These are phyloP conservation scores for Exophiala spinifera DNA, from an alignment of 2,329 filamentous ascomycete species.

Conservation along the genomic window DNA sequence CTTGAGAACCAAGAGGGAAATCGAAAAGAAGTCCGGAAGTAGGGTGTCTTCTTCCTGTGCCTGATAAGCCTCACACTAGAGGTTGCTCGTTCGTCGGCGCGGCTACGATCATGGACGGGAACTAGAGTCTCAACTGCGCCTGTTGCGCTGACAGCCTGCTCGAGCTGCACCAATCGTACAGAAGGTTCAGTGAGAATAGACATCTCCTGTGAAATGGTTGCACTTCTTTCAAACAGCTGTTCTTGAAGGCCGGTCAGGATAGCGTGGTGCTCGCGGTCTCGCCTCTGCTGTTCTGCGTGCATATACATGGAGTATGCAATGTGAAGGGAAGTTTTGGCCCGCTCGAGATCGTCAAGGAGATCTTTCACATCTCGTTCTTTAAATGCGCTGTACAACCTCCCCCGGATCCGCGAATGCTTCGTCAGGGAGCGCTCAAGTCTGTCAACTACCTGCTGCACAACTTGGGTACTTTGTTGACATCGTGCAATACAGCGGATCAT, in stretches of 20 bases:
- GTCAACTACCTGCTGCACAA: conserved; percentile 1
- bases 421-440: conserved; percentile 8
- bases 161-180: background rate
- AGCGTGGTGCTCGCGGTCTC: conserved; percentile 1
- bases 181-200: background rate
- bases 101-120: too few species aligned
- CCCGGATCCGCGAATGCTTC: background rate
- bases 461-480: background rate
- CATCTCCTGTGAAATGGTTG: background rate
- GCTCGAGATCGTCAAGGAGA: conserved; percentile 11
- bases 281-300: conserved; percentile 4
- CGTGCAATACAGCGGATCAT: conserved; percentile 4
- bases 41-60: background rate
- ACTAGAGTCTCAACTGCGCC: too few species aligned
- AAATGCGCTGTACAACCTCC: conserved; percentile 10
- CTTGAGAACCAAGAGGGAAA: conserved; percentile 3
- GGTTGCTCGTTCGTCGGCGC: background rate
- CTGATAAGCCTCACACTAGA: background rate
- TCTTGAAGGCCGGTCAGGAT: background rate
- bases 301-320: conserved; percentile 11
- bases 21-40: background rate
- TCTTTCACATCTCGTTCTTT: conserved; percentile 10
- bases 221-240: background rate
- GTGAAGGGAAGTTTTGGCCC: conserved; percentile 8
- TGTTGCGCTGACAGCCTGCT: background rate